These are phyloP conservation scores for Plasmodium inui DNA, from an alignment of 169 alveolate genomes.

Conservation along the genomic window DNA sequence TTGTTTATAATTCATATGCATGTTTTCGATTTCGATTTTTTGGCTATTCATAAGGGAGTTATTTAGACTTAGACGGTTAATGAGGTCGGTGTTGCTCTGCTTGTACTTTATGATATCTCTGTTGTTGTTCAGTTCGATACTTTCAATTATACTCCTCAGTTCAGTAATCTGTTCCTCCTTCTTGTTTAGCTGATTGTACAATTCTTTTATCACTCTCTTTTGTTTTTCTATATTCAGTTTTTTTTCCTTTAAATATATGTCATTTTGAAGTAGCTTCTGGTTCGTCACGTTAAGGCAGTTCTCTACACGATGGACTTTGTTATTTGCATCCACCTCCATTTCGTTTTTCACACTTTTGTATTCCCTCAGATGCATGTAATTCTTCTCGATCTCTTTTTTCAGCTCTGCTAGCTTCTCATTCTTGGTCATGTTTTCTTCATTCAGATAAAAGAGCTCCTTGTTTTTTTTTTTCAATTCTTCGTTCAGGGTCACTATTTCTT, in stretches of 20 bases:
- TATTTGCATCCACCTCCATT: slow-evolving; percentile 33
- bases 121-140: slow-evolving; percentile 45
- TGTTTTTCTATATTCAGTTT: slow-evolving; percentile 62
- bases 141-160: slow-evolving; percentile 41
- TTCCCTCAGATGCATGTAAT: slow-evolving; percentile 31
- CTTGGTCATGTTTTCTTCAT: slow-evolving; percentile 43
- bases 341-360: slow-evolving; percentile 31
- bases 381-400: slow-evolving; percentile 49
- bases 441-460: slow-evolving; percentile 36
- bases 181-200: slow-evolving; percentile 44
- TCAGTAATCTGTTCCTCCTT: slow-evolving; percentile 51
- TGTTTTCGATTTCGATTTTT: slow-evolving; percentile 69
- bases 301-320: slow-evolving; percentile 43
- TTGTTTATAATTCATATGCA: slow-evolving; percentile 74
- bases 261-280: slow-evolving; percentile 32
- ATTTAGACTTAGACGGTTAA: slow-evolving; percentile 51
- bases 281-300: slow-evolving; percentile 26
- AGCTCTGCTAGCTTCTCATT: slow-evolving; percentile 61
- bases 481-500: slow-evolving; percentile 41
- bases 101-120: slow-evolving; percentile 64
- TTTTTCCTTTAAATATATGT: slow-evolving; percentile 36
- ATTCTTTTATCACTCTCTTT: slow-evolving; percentile 66
- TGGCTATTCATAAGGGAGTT: slow-evolving; percentile 58
- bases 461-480: slow-evolving; percentile 48
- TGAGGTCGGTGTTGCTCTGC: slow-evolving; percentile 53